Conservation (phyloP, 2,329 filamentous ascomycete species). For the Allantophomopsis cytisporea region DNA sequence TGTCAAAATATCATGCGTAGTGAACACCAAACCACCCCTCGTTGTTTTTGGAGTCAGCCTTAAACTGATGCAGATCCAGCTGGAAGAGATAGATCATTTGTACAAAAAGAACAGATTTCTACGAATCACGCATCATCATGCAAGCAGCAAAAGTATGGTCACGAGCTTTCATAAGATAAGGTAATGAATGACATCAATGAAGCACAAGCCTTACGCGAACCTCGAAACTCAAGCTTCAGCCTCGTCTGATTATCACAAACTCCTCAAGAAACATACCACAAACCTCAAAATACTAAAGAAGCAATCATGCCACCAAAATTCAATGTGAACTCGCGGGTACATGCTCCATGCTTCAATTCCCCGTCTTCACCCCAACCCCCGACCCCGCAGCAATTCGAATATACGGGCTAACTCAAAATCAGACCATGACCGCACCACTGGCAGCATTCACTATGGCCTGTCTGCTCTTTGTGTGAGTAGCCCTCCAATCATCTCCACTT, state of each 20-base stretch:
- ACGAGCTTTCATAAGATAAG: too few relatives aligned
- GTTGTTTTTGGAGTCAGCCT: too few relatives aligned
- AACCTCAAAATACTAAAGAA: not conserved
- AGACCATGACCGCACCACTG: constrained; percentile 29
- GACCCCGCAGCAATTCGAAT: not conserved
- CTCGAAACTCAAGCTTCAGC: too few relatives aligned
- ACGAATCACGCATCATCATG: too few relatives aligned
- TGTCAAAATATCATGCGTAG: too few relatives aligned
- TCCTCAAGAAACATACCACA: not conserved
- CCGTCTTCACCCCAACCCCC: not conserved
- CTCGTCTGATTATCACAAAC: not conserved
- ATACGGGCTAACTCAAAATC: not conserved
- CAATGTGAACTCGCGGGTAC: not conserved
- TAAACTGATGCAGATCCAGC: too few relatives aligned
- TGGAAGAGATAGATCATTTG: too few relatives aligned
- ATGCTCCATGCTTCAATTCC: not conserved
- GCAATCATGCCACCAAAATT: constrained; percentile 1
- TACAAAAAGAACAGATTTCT: too few relatives aligned
- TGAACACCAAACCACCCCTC: too few relatives aligned
- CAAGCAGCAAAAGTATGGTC: too few relatives aligned
- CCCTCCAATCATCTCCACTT: constrained; percentile 3
- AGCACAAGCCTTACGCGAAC: too few relatives aligned
- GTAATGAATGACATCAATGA: too few relatives aligned
- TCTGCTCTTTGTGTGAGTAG: constrained; percentile 30
- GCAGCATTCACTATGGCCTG: constrained; percentile 41